Evolutionary conservation across 371 early-diverging fungal species (phyloP).

Genomic region (Fennellomyces sp.): DNA sequence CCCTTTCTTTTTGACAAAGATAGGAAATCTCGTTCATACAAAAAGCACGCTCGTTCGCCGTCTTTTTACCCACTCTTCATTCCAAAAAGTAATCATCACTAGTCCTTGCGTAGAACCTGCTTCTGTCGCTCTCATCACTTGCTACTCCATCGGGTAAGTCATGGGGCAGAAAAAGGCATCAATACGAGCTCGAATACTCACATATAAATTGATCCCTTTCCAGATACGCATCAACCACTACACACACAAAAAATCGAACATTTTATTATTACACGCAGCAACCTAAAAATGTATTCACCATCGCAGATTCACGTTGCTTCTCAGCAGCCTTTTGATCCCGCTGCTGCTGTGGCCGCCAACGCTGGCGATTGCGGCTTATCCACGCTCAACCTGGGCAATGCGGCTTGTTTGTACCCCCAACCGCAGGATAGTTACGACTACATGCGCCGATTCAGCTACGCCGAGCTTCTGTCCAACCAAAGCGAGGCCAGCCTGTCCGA

Average conservation of each 20-base stretch:
- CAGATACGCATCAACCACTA: too few species aligned
- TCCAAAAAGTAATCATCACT: conserved; percentile 14
- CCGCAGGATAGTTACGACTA: conserved; percentile 17
- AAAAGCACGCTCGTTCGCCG: not conserved
- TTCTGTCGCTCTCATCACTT: conserved; percentile 7
- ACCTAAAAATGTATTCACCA: conserved; percentile 15
- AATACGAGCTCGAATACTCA: not conserved
- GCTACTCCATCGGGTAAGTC: not conserved
- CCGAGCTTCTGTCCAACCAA: conserved; percentile 33
- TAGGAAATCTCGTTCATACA: conserved; percentile 10
- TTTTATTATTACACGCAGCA: too few species aligned
- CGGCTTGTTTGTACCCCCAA: not conserved
- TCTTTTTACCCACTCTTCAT: conserved; percentile 3
- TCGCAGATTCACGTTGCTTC: conserved; percentile 18
- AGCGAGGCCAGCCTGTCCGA: conserved; percentile 40
- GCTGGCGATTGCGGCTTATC: conserved; percentile 14
- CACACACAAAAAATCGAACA: not conserved
- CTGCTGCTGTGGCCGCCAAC: not conserved
- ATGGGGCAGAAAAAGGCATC: not conserved
- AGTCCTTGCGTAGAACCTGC: conserved; percentile 14
- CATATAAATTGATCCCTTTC: not conserved
- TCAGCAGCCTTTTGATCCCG: conserved; percentile 6
- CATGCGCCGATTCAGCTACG: conserved; percentile 38
- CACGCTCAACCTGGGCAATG: not conserved
- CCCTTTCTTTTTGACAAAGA: conserved; percentile 19